These are phyloP conservation scores for Acacia acuminata DNA, from an alignment of 306 rosid genomes.

Conservation along the genomic window DNA sequence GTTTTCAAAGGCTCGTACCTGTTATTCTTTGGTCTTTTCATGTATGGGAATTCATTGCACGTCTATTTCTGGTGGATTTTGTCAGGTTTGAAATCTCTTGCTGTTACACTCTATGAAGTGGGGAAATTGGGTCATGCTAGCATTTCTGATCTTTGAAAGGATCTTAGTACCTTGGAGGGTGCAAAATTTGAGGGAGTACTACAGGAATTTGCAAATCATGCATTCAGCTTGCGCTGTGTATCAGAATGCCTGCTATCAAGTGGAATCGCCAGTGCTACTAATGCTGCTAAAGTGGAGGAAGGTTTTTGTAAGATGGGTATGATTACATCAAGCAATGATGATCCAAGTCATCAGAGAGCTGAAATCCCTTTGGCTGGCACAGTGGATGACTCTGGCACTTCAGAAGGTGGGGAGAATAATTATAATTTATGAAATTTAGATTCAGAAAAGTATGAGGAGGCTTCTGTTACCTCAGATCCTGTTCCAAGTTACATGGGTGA, in stretches of 20 bases:
- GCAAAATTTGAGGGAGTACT: conserved; percentile 90
- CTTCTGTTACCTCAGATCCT: conserved; percentile 45
- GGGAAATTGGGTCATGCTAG: conserved; percentile 93
- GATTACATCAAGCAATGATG: conserved; percentile 49
- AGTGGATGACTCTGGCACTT: conserved; percentile 33
- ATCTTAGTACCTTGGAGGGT: conserved; percentile 83
- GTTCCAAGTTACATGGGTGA: conserved; percentile 33
- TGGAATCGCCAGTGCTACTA: conserved; percentile 48
- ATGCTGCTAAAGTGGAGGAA: conserved; percentile 46
- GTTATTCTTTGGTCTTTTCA: neutral
- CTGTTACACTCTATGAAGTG: conserved; percentile 93
- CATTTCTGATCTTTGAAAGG: conserved; percentile 91
- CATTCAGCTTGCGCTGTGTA: conserved; percentile 89
- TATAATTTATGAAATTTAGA: conserved; percentile 39
- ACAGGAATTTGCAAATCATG: conserved; percentile 97
- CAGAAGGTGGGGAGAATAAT: conserved; percentile 35
- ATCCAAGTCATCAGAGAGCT: conserved; percentile 43
- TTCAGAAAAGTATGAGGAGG: conserved; percentile 38
- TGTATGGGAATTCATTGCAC: neutral
- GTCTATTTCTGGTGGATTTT: conserved; percentile 19
- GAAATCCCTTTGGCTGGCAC: conserved; percentile 43
- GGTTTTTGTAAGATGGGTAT: conserved; percentile 38
- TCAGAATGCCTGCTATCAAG: conserved; percentile 88
- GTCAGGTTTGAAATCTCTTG: conserved; percentile 92
- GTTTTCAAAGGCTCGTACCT: neutral